phyloP scores from a whole-genome alignment of 179 eudicot species.

The Drosera spatulata region DNA sequence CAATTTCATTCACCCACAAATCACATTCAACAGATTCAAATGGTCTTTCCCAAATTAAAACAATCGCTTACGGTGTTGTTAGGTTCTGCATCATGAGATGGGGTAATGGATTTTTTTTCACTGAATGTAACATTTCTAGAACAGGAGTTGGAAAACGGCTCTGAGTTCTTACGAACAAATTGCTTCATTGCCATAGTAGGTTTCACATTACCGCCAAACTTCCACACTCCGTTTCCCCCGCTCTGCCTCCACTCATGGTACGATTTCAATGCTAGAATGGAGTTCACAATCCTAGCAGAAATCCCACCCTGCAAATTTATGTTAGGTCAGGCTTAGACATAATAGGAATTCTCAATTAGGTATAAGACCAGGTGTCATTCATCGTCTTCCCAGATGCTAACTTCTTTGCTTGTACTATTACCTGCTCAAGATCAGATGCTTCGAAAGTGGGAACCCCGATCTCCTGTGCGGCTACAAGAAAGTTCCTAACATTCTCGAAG shows the following conservation, averaged over 20 bases:
- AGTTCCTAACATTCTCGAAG: constrained; percentile 89
- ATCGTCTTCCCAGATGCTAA: neutral
- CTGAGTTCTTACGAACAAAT: constrained; percentile 61
- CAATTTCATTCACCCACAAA: neutral
- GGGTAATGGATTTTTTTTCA: constrained; percentile 38
- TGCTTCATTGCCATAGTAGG: constrained; percentile 26
- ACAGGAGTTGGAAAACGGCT: constrained; percentile 56
- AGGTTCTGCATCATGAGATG: constrained; percentile 18
- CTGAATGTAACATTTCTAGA: constrained; percentile 43
- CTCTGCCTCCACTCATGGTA: constrained; percentile 67
- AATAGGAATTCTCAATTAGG: too few species aligned
- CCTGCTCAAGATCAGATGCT: constrained; percentile 95
- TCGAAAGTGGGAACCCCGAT: constrained; percentile 90
- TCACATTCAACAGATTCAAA: neutral
- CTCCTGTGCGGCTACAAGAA: constrained; percentile 65
- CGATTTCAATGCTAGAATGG: constrained; percentile 74
- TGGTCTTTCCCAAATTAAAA: neutral
- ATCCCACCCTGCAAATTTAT: constrained; percentile 64
- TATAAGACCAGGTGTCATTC: neutral
- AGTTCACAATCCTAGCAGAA: constrained; percentile 72
- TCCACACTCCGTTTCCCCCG: constrained; percentile 74
- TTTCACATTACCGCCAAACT: constrained; percentile 55
- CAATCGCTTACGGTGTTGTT: constrained; percentile 37
- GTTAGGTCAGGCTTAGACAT: too few species aligned
- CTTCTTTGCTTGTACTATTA: constrained; percentile 11